phyloP scores from a whole-genome alignment of 2,329 filamentous ascomycete species.

The Fonsecaea pedrosoi region DNA sequence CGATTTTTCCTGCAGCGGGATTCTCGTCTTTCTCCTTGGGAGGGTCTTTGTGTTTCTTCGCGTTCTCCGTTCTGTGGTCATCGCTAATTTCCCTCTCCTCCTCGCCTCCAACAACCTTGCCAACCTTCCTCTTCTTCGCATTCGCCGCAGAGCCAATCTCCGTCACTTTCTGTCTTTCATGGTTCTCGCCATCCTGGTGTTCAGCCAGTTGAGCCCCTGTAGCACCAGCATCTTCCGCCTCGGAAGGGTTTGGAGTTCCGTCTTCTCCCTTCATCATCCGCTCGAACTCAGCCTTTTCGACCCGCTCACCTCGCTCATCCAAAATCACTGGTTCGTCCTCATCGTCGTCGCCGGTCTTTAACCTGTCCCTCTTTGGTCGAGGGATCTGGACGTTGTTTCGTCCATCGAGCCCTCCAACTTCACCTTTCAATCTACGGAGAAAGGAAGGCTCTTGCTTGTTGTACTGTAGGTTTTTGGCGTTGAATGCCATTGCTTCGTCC shows the following conservation, averaged over 20 bases:
- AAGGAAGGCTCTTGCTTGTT: conserved; percentile 40
- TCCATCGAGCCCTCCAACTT: conserved; percentile 35
- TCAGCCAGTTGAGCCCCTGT: neutral
- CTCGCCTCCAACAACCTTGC: conserved; percentile 35
- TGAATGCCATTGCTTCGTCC: conserved; percentile 32
- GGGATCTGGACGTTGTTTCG: conserved; percentile 39
- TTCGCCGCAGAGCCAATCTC: conserved; percentile 30
- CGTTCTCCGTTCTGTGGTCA: too few relatives aligned
- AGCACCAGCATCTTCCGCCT: neutral
- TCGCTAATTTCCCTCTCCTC: too few relatives aligned
- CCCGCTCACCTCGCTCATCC: conserved; percentile 38
- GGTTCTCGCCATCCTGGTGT: neutral
- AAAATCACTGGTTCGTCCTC: conserved; percentile 41
- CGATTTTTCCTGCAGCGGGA: conserved; percentile 16
- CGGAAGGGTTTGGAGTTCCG: neutral
- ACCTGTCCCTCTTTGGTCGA: conserved; percentile 37
- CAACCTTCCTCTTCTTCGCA: conserved; percentile 38
- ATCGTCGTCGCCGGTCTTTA: conserved; percentile 40
- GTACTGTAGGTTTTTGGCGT: conserved; percentile 38
- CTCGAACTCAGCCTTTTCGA: conserved; percentile 38
- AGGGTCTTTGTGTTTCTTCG: too few relatives aligned
- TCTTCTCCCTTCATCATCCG: conserved; percentile 27
- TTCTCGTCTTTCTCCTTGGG: conserved; percentile 19
- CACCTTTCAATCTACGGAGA: conserved; percentile 37
- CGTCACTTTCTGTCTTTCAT: conserved; percentile 33